Base-by-base conservation (phyloP, 257 asterid genomes). In the Lycium ferocissimum region DNA sequence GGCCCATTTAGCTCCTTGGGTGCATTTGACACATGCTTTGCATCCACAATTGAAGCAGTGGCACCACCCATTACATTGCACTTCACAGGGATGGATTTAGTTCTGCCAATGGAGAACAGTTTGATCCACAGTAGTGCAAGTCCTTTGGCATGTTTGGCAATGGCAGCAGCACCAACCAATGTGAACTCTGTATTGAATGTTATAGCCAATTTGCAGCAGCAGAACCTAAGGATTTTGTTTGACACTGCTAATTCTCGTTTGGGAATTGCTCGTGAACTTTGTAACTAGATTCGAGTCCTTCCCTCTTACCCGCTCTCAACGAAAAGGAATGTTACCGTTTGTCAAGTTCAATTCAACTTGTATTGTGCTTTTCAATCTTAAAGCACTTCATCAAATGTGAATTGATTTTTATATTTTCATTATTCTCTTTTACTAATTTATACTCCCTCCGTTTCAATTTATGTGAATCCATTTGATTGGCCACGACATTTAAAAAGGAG, bases 191-290 rank as follows among this genome's bases (percentile, higher is more conserved):
- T 88, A 80, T 87, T 95, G 84, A 95, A 94, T 80, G 93, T 94
- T 5, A 91, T 95, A 38, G 98, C 98, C 86, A 94, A 93, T 91
- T 89, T 94, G 92, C 98, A 95, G 97, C 98, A 95, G 83, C 98
- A 95, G 86, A 95, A 95, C 56, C 90, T 93, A 14, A 91, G 98
- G 94, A 92, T 95, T 57, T 13, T 95, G 94, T 94, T 94, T 47
- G 98, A 95, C 40, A 90, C 93, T 0, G 90, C 81, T 2, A 95
- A 94, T 63, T 92, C 96, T 33, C 94, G 90, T 35, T n/a, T 95
- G 79, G 97, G 98, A 5, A 91, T 95, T 70, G 94, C 96, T 47
- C 97, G 97, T 26, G 98, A 95, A 62, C 90, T 89, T 81, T 95
- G 98, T 89, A 95, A 95, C 79, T 95, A 91, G 90, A 86, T 53